Conservation (phyloP, 148 eudicot species). For the Rhododendron henanense region DNA sequence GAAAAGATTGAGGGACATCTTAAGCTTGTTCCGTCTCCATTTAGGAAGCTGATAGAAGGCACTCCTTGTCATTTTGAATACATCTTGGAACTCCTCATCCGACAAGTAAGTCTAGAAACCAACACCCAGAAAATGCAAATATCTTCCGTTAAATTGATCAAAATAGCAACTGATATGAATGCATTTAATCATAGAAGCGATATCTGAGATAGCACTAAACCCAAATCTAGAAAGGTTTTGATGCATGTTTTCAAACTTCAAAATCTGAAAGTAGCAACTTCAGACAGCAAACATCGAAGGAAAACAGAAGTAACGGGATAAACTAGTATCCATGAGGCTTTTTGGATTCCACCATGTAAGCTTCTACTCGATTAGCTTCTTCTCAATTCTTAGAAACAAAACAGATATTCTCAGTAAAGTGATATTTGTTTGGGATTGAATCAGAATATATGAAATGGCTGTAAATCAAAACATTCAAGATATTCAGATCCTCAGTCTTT, state of each 20-base stretch:
- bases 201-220: background rate
- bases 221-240: background rate
- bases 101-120: conserved; percentile 34
- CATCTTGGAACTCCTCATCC: conserved; percentile 32
- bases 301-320: background rate
- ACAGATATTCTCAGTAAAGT: background rate
- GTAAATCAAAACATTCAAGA: background rate
- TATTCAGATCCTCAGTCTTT: background rate
- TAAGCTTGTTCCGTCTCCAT: conserved; percentile 44
- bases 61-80: conserved; percentile 32
- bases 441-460: background rate
- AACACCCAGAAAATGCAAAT: conserved; percentile 1
- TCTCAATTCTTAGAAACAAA: background rate
- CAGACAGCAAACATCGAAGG: background rate
- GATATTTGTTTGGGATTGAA: background rate
- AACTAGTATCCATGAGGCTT: background rate
- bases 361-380: background rate
- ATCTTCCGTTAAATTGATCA: background rate
- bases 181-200: background rate
- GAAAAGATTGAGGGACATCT: conserved; percentile 32
- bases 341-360: background rate
- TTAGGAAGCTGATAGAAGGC: conserved; percentile 33
- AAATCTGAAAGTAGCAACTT: background rate
- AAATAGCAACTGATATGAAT: background rate
- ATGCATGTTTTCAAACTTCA: background rate